These are phyloP conservation scores for Ephemerocybe angulata DNA, from an alignment of 768 basidiomycete genomes.

Conservation along the genomic window DNA sequence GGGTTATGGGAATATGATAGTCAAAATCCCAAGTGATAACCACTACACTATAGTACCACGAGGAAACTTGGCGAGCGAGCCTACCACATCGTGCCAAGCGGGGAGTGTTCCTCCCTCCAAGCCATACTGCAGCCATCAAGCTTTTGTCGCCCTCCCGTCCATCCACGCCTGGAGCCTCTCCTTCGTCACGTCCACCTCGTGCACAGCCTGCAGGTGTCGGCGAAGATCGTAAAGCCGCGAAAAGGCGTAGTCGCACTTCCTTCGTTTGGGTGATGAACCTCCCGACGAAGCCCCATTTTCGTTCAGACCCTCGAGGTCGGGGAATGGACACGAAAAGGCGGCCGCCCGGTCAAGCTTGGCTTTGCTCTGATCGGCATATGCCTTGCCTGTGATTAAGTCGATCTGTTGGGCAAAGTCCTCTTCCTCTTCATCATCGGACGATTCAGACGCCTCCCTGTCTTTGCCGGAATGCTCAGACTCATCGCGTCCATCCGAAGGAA, in stretches of 20 bases:
- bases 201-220: constrained; percentile 70
- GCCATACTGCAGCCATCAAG: too few species aligned
- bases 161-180: constrained; percentile 62
- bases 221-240: constrained; percentile 83
- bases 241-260: constrained; percentile 71
- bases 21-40: constrained; percentile 35
- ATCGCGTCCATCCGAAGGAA: neutral
- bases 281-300: constrained; percentile 4
- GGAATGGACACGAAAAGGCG: constrained; percentile 66
- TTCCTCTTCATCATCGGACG: constrained; percentile 10
- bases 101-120: too few species aligned
- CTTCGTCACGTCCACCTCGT: constrained; percentile 60
- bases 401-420: constrained; percentile 23
- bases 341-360: constrained; percentile 33
- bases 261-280: too few species aligned
- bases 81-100: too few species aligned
- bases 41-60: constrained; percentile 34
- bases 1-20: constrained; percentile 26
- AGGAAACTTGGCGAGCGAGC: too few species aligned
- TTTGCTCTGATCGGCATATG: constrained; percentile 48
- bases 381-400: constrained; percentile 62
- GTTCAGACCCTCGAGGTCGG: constrained; percentile 42
- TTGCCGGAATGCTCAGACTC: too few species aligned
- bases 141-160: too few species aligned
- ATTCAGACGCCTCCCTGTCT: constrained; percentile 20